phyloP scores from a whole-genome alignment of 202 grass and related monocot species.

The Brachypodium distachyon region DNA sequence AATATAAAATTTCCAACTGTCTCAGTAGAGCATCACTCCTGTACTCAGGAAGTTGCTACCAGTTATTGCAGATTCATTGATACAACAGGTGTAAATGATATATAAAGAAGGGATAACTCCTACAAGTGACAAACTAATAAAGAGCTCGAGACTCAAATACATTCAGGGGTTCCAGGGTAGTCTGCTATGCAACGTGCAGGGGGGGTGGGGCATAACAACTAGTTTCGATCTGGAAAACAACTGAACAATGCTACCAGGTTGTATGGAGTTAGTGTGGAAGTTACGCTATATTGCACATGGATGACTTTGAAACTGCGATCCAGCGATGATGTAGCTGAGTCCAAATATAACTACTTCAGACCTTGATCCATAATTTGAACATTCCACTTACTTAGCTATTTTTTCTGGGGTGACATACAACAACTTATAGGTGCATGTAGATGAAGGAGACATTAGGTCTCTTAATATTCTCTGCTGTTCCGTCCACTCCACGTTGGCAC shows the following conservation, averaged over 20 bases:
- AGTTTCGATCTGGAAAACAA: slow-evolving; percentile 13
- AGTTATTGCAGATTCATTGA: slow-evolving; percentile 7
- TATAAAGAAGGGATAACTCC: neutral
- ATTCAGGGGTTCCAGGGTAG: neutral
- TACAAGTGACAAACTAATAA: neutral
- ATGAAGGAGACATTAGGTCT: slow-evolving; percentile 37
- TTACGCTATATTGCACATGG: slow-evolving; percentile 1
- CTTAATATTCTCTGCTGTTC: slow-evolving; percentile 80
- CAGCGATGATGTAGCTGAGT: neutral
- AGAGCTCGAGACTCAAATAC: slow-evolving; percentile 1
- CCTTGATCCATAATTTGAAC: neutral
- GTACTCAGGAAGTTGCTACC: slow-evolving; percentile 1
- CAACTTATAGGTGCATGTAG: slow-evolving; percentile 66
- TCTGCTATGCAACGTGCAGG: too few species aligned
- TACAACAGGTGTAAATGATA: slow-evolving; percentile 2
- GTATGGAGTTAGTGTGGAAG: neutral
- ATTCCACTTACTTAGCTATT: slow-evolving; percentile 83
- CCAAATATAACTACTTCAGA: slow-evolving; percentile 13
- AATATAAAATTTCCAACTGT: slow-evolving; percentile 55
- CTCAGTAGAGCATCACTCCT: slow-evolving; percentile 70
- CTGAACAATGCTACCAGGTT: neutral
- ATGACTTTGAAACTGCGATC: neutral
- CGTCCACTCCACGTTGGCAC: slow-evolving; percentile 72
- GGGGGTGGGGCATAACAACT: too few species aligned
- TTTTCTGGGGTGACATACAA: slow-evolving; percentile 97